Percentiles rank a stretch among this genome's conserved stretches.
These are phyloP conservation scores for Boletus reticuloceps DNA, from an alignment of 768 basidiomycete genomes.

Conservation along the genomic window DNA sequence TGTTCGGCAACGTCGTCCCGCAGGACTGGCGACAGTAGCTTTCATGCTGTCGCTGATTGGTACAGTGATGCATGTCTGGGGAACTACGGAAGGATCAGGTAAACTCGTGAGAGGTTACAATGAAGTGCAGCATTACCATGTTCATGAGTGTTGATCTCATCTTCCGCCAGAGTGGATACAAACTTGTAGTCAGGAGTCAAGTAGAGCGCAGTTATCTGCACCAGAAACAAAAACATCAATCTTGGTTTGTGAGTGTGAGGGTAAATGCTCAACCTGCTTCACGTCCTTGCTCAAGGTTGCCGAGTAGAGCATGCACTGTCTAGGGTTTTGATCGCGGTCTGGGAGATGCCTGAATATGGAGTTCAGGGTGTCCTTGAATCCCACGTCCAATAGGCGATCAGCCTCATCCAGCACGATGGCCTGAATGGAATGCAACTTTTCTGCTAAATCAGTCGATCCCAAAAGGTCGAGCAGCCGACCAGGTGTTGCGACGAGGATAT, in stretches of 20 bases:
- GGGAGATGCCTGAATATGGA: slow-evolving; percentile 52
- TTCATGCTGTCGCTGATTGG: slow-evolving; percentile 43
- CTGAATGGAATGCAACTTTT: slow-evolving; percentile 38
- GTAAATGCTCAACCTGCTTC: slow-evolving; percentile 38
- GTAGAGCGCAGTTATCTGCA: slow-evolving; percentile 29
- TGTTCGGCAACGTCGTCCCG: slow-evolving; percentile 33
- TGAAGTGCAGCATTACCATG: slow-evolving; percentile 40
- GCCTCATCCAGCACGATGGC: slow-evolving; percentile 70
- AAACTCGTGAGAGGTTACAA: neutral
- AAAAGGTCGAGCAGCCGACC: slow-evolving; percentile 74
- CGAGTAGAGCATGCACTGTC: slow-evolving; percentile 69
- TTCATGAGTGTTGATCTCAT: slow-evolving; percentile 60
- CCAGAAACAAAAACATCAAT: neutral
- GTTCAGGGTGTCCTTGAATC: slow-evolving; percentile 67
- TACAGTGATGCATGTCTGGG: slow-evolving; percentile 45
- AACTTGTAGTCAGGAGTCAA: slow-evolving; percentile 36
- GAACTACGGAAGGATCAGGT: slow-evolving; percentile 32
- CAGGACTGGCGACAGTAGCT: slow-evolving; percentile 38
- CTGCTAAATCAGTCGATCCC: slow-evolving; percentile 39
- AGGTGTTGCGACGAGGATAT: slow-evolving; percentile 72
- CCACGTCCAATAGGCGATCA: slow-evolving; percentile 70
- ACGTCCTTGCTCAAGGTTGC: slow-evolving; percentile 76
- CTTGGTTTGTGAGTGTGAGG: neutral
- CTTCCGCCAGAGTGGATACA: slow-evolving; percentile 55
- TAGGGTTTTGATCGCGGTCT: slow-evolving; percentile 45